A percentile compares a stretch with the other conserved stretches of the same genome.
Conservation (phyloP, 2,329 filamentous ascomycete species). For the Onygenales sp. region DNA sequence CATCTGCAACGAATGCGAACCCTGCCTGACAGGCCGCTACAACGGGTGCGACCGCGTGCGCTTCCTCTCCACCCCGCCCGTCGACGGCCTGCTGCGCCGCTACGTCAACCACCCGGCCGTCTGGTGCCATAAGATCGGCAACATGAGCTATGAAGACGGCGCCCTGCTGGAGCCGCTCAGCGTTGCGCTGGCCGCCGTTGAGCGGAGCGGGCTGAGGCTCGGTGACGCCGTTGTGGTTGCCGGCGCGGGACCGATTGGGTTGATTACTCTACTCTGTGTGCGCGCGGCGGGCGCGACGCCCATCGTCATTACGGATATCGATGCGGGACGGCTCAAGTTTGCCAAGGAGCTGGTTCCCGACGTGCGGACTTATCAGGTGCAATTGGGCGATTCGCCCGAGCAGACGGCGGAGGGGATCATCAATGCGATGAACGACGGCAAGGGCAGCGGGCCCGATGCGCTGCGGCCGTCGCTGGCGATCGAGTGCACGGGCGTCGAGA, state of each 20-base stretch:
- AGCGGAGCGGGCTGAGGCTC: constrained; percentile 68
- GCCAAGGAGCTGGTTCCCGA: constrained; percentile 74
- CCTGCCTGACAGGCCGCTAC: constrained; percentile 85
- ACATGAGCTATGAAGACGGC: constrained; percentile 87
- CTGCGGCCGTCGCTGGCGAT: constrained; percentile 73
- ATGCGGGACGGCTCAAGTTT: constrained; percentile 73
- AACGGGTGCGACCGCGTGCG: constrained; percentile 82
- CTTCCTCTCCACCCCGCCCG: constrained; percentile 85
- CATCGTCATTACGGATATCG: constrained; percentile 89
- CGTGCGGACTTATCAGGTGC: constrained; percentile 59
- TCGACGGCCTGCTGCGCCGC: constrained; percentile 74
- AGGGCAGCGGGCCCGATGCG: constrained; percentile 36
- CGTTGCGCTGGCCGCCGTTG: constrained; percentile 80
- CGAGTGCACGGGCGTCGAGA: constrained; percentile 93
- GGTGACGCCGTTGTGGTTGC: constrained; percentile 85
- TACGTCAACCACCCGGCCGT: constrained; percentile 91
- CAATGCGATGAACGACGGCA: constrained; percentile 50
- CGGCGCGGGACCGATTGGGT: constrained; percentile 86
- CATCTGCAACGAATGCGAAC: constrained; percentile 83
- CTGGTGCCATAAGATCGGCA: constrained; percentile 93
- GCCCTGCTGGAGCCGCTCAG: constrained; percentile 83
- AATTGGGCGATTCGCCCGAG: constrained; percentile 46
- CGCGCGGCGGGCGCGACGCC: constrained; percentile 82
- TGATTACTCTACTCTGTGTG: constrained; percentile 77
- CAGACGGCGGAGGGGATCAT: constrained; percentile 63